Evolutionary conservation across 1,284 basidiomycete genomes (phyloP).

Genomic region (Somion occarium): DNA sequence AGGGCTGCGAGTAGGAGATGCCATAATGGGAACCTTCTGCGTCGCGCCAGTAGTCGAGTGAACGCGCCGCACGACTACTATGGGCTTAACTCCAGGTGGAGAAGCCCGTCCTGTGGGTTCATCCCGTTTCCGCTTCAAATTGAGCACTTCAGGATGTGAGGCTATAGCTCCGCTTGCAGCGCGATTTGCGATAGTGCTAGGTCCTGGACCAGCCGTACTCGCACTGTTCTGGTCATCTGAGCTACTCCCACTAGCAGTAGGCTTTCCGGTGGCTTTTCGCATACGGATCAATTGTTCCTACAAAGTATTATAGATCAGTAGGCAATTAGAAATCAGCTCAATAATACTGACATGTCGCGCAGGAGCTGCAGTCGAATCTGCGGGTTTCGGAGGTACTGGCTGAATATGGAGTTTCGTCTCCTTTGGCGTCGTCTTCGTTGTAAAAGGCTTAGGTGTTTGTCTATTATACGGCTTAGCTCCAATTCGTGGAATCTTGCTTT

Average conservation of each 20-base stretch:
- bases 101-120: slow-evolving; percentile 21
- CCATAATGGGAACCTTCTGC: slow-evolving; percentile 4
- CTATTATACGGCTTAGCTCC: slow-evolving; percentile 62
- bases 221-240: slow-evolving; percentile 20
- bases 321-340: background rate
- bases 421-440: background rate
- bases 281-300: slow-evolving; percentile 3
- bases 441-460: slow-evolving; percentile 18
- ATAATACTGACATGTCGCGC: background rate
- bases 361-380: background rate
- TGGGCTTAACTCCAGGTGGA: slow-evolving; percentile 21
- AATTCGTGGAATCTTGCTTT: slow-evolving; percentile 65
- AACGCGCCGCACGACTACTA: slow-evolving; percentile 23
- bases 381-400: background rate
- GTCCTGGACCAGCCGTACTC: slow-evolving; percentile 12
- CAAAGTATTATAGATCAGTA: background rate
- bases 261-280: background rate
- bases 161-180: slow-evolving; percentile 9
- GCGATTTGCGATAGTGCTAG: slow-evolving; percentile 11
- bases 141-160: slow-evolving; percentile 4
- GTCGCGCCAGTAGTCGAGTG: slow-evolving; percentile 16
- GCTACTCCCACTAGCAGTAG: slow-evolving; percentile 22
- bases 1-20: slow-evolving; percentile 6
- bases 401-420: background rate
- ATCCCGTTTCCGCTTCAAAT: slow-evolving; percentile 40